Percentiles rank a stretch among this genome's conserved stretches.
These are phyloP conservation scores for Myriangium duriaei DNA, from an alignment of 2,329 filamentous ascomycete species.

Conservation along the genomic window DNA sequence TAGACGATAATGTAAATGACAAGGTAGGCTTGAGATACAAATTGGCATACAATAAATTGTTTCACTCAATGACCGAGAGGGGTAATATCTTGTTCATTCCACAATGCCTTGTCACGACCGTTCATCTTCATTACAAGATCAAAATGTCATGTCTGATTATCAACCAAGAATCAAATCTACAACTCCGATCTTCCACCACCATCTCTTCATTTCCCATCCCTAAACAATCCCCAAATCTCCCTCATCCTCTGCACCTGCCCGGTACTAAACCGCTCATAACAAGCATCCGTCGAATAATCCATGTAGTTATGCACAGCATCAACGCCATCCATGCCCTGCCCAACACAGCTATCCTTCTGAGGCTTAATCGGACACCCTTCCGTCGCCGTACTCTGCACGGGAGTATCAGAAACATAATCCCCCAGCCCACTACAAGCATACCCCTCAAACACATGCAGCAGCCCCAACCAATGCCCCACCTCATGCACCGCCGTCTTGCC, in stretches of 20 bases:
- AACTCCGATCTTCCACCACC: neutral
- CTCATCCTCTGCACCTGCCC: conserved; percentile 40
- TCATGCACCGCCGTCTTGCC: conserved; percentile 38
- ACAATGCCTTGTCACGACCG: too few relatives aligned
- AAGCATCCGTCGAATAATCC: conserved; percentile 46
- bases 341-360: conserved; percentile 41
- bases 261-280: conserved; percentile 41
- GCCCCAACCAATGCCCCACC: conserved; percentile 31
- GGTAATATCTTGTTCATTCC: too few relatives aligned
- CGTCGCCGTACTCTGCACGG: conserved; percentile 32
- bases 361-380: conserved; percentile 39
- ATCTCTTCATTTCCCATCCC: too few relatives aligned
- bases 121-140: too few relatives aligned
- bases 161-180: too few relatives aligned
- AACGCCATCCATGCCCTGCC: conserved; percentile 29
- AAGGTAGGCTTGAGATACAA: too few relatives aligned
- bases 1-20: too few relatives aligned
- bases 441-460: conserved; percentile 33
- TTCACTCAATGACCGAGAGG: too few relatives aligned
- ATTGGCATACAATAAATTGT: too few relatives aligned
- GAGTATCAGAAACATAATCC: conserved; percentile 33
- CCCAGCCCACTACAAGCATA: conserved; percentile 27
- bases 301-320: conserved; percentile 49
- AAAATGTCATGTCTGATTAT: too few relatives aligned
- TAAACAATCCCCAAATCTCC: conserved; percentile 37